A percentile compares a stretch with the other conserved stretches of the same genome.
Conservation (phyloP, 1,139 yeast genomes). For the Yamadazyma atmosphaerica region DNA sequence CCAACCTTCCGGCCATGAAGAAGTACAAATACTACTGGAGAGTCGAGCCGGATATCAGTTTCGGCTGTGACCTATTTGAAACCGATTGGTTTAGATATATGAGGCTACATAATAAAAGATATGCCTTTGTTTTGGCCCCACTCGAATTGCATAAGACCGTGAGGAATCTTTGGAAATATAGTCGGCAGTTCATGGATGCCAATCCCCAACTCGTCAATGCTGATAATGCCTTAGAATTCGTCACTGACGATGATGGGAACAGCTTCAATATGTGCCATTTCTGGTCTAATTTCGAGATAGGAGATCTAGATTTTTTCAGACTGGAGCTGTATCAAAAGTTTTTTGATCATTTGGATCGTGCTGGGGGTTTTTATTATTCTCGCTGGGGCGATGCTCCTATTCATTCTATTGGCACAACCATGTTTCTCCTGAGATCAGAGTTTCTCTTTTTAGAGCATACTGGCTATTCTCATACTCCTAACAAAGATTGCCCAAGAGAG, state of each 20-base stretch:
- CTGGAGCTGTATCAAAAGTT: constrained; percentile 63
- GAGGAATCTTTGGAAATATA: constrained; percentile 73
- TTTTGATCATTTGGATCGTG: constrained; percentile 61
- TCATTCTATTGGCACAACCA: constrained; percentile 78
- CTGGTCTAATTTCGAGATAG: constrained; percentile 93
- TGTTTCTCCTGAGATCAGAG: constrained; percentile 62
- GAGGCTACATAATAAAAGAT: constrained; percentile 64
- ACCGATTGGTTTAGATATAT: constrained; percentile 79
- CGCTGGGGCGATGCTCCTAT: constrained; percentile 97
- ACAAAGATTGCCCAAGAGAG: constrained; percentile 80
- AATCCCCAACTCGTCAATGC: constrained; percentile 25
- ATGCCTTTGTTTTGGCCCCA: constrained; percentile 78
- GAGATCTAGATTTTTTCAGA: constrained; percentile 69
- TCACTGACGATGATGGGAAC: constrained; percentile 48
- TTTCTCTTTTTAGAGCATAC: constrained; percentile 85
- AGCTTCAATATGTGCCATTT: constrained; percentile 76
- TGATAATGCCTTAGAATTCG: constrained; percentile 34
- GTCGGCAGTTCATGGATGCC: constrained; percentile 55
- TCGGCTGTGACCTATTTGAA: constrained; percentile 81
- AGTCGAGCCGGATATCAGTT: constrained; percentile 85
- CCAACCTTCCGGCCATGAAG: constrained; percentile 65
- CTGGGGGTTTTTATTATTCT: constrained; percentile 81
- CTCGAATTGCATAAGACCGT: constrained; percentile 74
- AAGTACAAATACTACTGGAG: constrained; percentile 89
- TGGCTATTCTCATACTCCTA: constrained; percentile 76